These are phyloP conservation scores for Xanthoparmelia taractica DNA, from an alignment of 495 filamentous ascomycete genomes.

Conservation along the genomic window DNA sequence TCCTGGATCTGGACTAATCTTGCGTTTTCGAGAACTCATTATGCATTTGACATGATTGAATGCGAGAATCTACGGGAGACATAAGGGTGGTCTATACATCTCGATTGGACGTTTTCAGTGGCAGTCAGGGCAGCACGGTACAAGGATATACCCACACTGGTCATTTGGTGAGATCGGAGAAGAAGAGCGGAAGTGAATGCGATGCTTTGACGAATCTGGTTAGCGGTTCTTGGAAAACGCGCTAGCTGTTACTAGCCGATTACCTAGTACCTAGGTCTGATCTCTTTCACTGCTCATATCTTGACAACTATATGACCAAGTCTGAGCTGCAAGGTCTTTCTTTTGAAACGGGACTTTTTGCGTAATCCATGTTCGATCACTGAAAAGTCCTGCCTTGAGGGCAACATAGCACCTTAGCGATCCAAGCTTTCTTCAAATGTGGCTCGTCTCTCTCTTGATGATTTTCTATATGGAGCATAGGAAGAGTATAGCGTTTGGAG, in stretches of 20 bases:
- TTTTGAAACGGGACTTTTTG: neutral
- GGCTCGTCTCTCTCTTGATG: neutral
- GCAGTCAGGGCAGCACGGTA: neutral
- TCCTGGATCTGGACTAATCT: constrained; percentile 17
- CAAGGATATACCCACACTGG: neutral
- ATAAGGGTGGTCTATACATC: neutral
- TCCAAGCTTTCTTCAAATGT: neutral
- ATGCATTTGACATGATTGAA: constrained; percentile 17
- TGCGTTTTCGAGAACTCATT: constrained; percentile 28
- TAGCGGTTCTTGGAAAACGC: neutral
- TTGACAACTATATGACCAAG: neutral
- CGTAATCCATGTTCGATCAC: neutral
- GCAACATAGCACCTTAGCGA: neutral
- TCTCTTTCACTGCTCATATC: neutral
- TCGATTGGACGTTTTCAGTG: neutral
- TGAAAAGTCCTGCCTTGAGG: neutral
- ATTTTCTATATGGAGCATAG: neutral
- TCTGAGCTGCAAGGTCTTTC: neutral
- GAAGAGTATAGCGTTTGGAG: neutral
- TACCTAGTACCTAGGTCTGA: neutral
- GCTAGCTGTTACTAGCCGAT: neutral
- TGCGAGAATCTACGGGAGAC: neutral
- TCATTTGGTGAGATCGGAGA: neutral
- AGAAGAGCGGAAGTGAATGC: constrained; percentile 4
- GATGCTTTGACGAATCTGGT: neutral